Evolutionary conservation across 2,329 filamentous ascomycete species (phyloP).

Genomic region (Zelopaecilomyces penicillatus): DNA sequence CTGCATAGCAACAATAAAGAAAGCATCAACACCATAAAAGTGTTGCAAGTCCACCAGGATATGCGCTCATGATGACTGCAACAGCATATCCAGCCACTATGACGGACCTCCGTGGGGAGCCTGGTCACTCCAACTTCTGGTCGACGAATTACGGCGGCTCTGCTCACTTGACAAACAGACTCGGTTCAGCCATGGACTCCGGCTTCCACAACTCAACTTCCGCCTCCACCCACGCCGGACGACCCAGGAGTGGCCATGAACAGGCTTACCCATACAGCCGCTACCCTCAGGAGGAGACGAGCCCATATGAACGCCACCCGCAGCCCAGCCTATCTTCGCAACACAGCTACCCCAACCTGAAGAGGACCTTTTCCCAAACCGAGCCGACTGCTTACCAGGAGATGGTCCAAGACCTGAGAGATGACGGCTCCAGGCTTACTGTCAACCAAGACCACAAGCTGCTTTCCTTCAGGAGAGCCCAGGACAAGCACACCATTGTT

Average conservation of each 20-base stretch:
- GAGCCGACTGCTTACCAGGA: conserved; percentile 50
- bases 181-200: conserved; percentile 41
- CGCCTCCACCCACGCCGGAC: conserved; percentile 38
- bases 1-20: too few species aligned
- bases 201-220: conserved; percentile 37
- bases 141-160: conserved; percentile 44
- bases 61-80: conserved; percentile 51
- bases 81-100: conserved; percentile 51
- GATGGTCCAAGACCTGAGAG: conserved; percentile 52
- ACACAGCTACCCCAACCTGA: conserved; percentile 47
- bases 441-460: conserved; percentile 55
- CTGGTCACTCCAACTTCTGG: conserved; percentile 50
- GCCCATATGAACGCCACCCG: conserved; percentile 45
- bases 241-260: conserved; percentile 43
- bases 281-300: conserved; percentile 46
- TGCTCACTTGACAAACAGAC: conserved; percentile 45
- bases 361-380: conserved; percentile 48
- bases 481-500: conserved; percentile 53
- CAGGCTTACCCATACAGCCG: conserved; percentile 43
- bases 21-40: too few species aligned
- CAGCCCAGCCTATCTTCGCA: conserved; percentile 40
- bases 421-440: conserved; percentile 48
- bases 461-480: conserved; percentile 47
- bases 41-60: conserved; percentile 21
- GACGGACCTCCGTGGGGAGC: conserved; percentile 55